Conservation (phyloP, 2,329 filamentous ascomycete species). For the Podosphaera fusca region DNA sequence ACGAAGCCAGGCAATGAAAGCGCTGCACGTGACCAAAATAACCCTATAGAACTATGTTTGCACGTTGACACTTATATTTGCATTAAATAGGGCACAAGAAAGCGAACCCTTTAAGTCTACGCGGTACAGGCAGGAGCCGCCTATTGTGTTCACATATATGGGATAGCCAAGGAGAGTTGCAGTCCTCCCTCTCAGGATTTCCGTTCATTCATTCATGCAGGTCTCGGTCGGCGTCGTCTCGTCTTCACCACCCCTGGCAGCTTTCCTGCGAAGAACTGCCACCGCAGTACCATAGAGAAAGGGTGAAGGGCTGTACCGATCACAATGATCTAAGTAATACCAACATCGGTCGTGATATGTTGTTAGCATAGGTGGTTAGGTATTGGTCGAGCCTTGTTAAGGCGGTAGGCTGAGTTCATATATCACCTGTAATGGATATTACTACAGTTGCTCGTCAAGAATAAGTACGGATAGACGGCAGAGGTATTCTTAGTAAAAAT, state of each 20-base stretch:
- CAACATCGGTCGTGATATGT: neutral
- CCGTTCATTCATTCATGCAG: neutral
- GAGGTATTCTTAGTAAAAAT: neutral
- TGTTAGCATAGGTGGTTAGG: neutral
- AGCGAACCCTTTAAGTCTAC: no score
- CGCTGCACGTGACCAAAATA: neutral
- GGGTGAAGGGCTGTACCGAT: neutral
- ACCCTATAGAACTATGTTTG: neutral
- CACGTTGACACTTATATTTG: no score
- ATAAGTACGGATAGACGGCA: neutral
- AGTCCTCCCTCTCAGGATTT: neutral
- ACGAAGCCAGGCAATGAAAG: neutral
- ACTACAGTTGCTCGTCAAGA: neutral
- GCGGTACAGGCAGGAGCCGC: no score
- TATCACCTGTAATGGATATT: neutral
- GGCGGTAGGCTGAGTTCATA: neutral
- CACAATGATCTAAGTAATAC: neutral
- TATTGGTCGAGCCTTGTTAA: neutral
- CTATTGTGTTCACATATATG: neutral
- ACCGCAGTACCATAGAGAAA: neutral
- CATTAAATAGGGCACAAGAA: no score
- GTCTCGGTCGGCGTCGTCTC: neutral
- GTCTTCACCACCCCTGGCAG: neutral
- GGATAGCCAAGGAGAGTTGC: slow-evolving; percentile 1
- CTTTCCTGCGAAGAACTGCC: neutral